Conservation (phyloP, 78 protist species). For the Chrysochromulina parva region DNA sequence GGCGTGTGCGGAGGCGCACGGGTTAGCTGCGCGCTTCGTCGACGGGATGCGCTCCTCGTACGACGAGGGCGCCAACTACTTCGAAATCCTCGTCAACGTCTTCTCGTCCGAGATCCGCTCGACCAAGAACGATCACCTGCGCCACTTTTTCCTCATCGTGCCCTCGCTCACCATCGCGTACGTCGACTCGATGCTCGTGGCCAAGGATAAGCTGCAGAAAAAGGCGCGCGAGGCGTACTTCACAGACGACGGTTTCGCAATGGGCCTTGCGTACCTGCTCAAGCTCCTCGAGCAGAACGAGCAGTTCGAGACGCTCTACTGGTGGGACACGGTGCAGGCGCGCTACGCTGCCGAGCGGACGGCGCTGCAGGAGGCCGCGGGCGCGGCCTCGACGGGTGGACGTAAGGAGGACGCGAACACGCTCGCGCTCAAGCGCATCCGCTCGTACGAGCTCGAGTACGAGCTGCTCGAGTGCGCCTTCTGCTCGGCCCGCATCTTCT, state of each 20-base stretch:
- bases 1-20: background rate
- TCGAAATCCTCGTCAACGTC: slow-evolving; percentile 61
- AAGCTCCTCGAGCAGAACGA: slow-evolving; percentile 75
- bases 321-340: slow-evolving; percentile 81
- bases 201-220: slow-evolving; percentile 73
- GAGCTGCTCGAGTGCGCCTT: background rate
- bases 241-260: slow-evolving; percentile 96
- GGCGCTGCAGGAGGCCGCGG: background rate
- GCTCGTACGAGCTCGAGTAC: background rate
- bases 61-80: slow-evolving; percentile 89
- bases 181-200: slow-evolving; percentile 77
- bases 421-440: background rate
- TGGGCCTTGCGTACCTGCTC: slow-evolving; percentile 89
- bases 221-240: slow-evolving; percentile 61
- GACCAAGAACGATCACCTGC: slow-evolving; percentile 67
- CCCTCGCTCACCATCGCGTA: slow-evolving; percentile 89
- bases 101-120: slow-evolving; percentile 61
- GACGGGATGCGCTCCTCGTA: slow-evolving; percentile 61
- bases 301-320: slow-evolving; percentile 87
- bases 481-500: background rate
- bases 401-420: background rate
- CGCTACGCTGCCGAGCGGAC: background rate
- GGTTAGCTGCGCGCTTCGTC: background rate
- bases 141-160: slow-evolving; percentile 76
- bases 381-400: background rate